phyloP scores from a whole-genome alignment of 495 filamentous ascomycete genomes.

The Symbiotaphrina buchneri region DNA sequence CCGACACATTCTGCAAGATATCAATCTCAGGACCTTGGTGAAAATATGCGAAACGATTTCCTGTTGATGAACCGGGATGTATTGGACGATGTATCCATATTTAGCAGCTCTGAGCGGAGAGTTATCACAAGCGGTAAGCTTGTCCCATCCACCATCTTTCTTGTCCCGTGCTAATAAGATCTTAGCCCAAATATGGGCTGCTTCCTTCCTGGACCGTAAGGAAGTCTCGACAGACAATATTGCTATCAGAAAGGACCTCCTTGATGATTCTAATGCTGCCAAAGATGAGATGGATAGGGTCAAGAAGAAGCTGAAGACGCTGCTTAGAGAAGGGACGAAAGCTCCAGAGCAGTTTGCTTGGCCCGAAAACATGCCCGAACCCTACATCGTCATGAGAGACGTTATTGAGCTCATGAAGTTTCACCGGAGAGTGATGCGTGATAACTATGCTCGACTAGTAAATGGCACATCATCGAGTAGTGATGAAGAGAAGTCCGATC shows the following conservation, averaged over 20 bases:
- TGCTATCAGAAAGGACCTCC: conserved; percentile 72
- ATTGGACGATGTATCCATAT: conserved; percentile 74
- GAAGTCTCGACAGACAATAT: conserved; percentile 67
- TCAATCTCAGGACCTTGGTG: conserved; percentile 79
- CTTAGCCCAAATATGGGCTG: conserved; percentile 80
- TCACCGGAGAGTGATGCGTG: conserved; percentile 77
- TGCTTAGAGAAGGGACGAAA: conserved; percentile 68
- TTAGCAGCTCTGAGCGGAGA: conserved; percentile 82
- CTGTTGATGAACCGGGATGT: conserved; percentile 82
- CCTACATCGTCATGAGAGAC: conserved; percentile 69
- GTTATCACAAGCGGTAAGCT: conserved; percentile 66
- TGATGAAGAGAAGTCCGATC: conserved; percentile 15
- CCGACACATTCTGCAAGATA: conserved; percentile 94
- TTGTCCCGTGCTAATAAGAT: conserved; percentile 5
- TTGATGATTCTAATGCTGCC: conserved; percentile 96
- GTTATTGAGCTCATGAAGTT: conserved; percentile 96
- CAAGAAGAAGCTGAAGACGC: conserved; percentile 90
- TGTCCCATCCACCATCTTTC: conserved; percentile 4
- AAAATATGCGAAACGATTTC: conserved; percentile 89
- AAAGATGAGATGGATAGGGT: conserved; percentile 99
- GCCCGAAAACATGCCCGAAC: conserved; percentile 86
- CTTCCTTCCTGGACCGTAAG: conserved; percentile 71
- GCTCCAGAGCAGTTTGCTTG: conserved; percentile 90
- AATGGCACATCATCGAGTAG: conserved; percentile 28
- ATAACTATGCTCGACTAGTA: conserved; percentile 60